Evolutionary conservation across 192 early-diverging fungal species (phyloP).

Genomic region (Podila epigama): DNA sequence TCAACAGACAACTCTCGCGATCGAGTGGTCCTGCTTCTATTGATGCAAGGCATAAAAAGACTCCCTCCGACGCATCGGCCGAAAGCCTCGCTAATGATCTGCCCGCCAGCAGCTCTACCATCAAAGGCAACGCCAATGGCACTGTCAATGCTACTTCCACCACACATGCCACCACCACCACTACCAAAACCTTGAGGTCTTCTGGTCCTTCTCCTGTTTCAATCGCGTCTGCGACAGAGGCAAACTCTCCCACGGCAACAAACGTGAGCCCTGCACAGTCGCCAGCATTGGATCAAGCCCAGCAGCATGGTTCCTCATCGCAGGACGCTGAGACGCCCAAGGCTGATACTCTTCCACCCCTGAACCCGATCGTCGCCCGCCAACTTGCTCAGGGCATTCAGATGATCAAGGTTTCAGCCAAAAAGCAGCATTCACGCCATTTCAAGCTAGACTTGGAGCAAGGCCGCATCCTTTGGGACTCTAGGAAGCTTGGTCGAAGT

Average conservation of each 20-base stretch:
- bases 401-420: conserved; percentile 52
- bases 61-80: conserved; percentile 14
- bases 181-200: too few relatives aligned
- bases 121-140: neutral
- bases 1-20: conserved; percentile 29
- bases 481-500: conserved; percentile 53
- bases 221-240: neutral
- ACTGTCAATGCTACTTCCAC: neutral
- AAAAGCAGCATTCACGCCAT: conserved; percentile 41
- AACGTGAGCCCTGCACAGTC: neutral
- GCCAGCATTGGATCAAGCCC: neutral
- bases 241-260: neutral
- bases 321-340: neutral
- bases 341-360: neutral
- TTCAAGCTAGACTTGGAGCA: conserved; percentile 55
- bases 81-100: conserved; percentile 14
- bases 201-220: neutral
- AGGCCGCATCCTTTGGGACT: conserved; percentile 55
- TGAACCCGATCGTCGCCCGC: conserved; percentile 10
- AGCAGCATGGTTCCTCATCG: neutral
- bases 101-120: neutral
- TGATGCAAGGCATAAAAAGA: neutral
- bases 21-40: neutral
- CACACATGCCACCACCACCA: too few relatives aligned
- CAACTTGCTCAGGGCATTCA: conserved; percentile 40